Base-by-base conservation (phyloP, 2,329 filamentous ascomycete genomes). In the Botryotinia calthae region DNA sequence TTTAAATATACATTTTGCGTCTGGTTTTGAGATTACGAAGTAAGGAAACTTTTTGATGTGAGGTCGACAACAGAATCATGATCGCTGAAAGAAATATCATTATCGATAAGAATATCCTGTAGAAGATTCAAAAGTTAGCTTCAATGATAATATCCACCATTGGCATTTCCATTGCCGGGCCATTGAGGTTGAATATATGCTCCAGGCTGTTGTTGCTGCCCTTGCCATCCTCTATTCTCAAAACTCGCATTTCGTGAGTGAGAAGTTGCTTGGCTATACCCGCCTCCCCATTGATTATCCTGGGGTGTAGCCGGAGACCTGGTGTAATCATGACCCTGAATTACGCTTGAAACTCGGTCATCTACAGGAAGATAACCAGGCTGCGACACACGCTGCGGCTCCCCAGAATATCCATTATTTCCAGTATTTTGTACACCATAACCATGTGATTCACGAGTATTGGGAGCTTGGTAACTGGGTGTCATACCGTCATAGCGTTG, bases 401-500 rank as follows among this genome's bases (percentile, higher is more conserved):
- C 63, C 25, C 42, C 65, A 34, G 65, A 58, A 69, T 72, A 51
- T 48, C 64, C 70, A 69, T 58, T 59, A n/a, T 69, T 61, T 58
- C 48, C 46, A 59, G 37, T 37, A 54, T 42, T 42, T 48, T 61
- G 65, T 61, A 31, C 28, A 69, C 42, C 54, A 22, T 48, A 61
- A 18, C 65, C 48, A 68, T 68, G 54, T 44, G 65, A 56, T 68
- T 72, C 62, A 48, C 42, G 62, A 61, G 51, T 59, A 46, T 56
- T 44, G 20, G 64, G 70, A 72, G 70, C 63, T 68, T 67, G 54
- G n/a, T 67, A 66, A 72, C 37, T 70, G 66, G 71, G 65, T 70
- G 22, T 70, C 76, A 75, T 79, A 77, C 76, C 78, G 77, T 78
- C 74, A 75, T 78, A 79, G 73, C 75, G 75, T n/a, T 74, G 73